Evolutionary conservation across 2,329 filamentous ascomycete genomes (phyloP), one percentile per base, ranked within the genome.

Genomic region (Cladophialophora immunda): DNA sequence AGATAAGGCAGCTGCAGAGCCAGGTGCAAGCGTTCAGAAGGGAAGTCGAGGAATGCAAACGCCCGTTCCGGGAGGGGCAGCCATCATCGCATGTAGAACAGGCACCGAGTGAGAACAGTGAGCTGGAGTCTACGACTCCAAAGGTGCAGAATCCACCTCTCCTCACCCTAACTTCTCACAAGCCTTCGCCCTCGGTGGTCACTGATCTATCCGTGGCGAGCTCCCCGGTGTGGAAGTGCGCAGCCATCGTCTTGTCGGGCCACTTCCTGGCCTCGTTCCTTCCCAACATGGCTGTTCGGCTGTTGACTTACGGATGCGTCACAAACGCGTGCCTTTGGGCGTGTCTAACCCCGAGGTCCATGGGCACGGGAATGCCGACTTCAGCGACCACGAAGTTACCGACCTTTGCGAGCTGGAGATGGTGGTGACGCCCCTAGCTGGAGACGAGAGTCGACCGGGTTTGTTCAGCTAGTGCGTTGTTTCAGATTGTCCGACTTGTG

Each of bases 1-100:
- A 70, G 50, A 70, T 69, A 25, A 67, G 56, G 15, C 61, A 67
- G 13, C 62, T 70, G 13, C 67, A 67, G 57, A 54, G 29, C 6
- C 68, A 70, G 59, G 34, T 70, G 32, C 61, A 64, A 27, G 60
- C 58, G 30, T 55, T 70, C 38, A 65, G 63, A 41, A 47, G 22
- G 30, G 66, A 69, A 15, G 34, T 62, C 2, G 50, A 66, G n/a
- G 52, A 55, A 5, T 30, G 57, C n/a, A 34, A 58, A 30, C 36
- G 32, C 7, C 36, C 62, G 19, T 57, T 27, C 54, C 22, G 58
- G 47, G 25, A 15, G 22, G 13, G 52, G 34, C 57, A 25, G 30
- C 30, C 54, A 38, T 15, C 8, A 57, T 8, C 17, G 9, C 2
- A 6, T 4, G 9, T 32, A 2, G 53, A 32, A n/a, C 1, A 36